Conservation (phyloP, 106 monocot genomes). For the Triglochin maritima region DNA sequence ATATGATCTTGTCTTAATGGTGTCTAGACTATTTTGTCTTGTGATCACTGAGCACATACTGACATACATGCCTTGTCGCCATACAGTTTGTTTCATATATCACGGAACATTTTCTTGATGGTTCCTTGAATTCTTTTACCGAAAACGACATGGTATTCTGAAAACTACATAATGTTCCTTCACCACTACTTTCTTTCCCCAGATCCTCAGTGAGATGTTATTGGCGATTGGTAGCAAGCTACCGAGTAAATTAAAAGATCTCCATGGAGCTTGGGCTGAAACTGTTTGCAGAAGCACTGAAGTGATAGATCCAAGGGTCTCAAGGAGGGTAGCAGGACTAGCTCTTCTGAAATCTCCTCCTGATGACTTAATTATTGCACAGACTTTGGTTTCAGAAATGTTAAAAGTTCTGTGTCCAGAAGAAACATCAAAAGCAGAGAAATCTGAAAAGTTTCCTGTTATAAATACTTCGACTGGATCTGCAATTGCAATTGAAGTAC, state of each 20-base stretch:
- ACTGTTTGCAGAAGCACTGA: slow-evolving; percentile 26
- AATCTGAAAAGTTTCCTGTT: slow-evolving; percentile 39
- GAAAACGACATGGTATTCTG: too few relatives aligned
- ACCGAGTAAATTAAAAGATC: slow-evolving; percentile 22
- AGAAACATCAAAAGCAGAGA: slow-evolving; percentile 34
- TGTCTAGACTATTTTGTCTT: too few relatives aligned
- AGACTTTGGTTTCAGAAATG: slow-evolving; percentile 46
- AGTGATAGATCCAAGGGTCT: slow-evolving; percentile 33
- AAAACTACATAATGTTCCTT: too few relatives aligned
- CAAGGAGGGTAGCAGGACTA: slow-evolving; percentile 32
- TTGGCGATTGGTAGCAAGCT: slow-evolving; percentile 28
- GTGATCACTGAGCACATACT: too few relatives aligned
- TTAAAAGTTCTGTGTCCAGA: slow-evolving; percentile 44
- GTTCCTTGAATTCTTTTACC: too few relatives aligned
- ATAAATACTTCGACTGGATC: slow-evolving; percentile 46
- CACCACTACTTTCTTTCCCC: slow-evolving; percentile 2
- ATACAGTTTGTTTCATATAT: too few relatives aligned
- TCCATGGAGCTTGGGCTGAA: slow-evolving; percentile 50
- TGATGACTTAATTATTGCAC: slow-evolving; percentile 43
- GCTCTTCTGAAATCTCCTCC: slow-evolving; percentile 40
- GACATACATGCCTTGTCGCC: too few relatives aligned
- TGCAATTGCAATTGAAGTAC: slow-evolving; percentile 34
- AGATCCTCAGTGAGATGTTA: slow-evolving; percentile 57
- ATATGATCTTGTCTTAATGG: too few relatives aligned
- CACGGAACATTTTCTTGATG: too few relatives aligned